Evolutionary conservation across 2,329 filamentous ascomycete genomes (phyloP), one percentile per base, ranked within the genome.

Genomic region (Sarocladiaceae sp.): DNA sequence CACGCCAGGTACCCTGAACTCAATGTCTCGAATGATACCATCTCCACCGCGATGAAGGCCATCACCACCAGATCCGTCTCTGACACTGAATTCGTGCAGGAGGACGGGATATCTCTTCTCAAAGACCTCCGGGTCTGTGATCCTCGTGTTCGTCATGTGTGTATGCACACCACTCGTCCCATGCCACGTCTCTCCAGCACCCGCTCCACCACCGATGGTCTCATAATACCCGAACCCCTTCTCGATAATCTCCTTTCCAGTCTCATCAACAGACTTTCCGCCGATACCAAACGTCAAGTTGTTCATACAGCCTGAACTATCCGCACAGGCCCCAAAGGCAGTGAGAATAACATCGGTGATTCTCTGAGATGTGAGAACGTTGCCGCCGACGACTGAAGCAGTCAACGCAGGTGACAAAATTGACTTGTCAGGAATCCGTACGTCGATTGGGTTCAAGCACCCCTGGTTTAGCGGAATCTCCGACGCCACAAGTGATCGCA

Each of bases 121-220:
- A 57, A 90, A 86, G 12, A 90, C 79, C 64, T 92, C 88, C 0
- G 84, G 75, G 63, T 92, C 88, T 0, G 87, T 90, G 62, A 90
- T 91, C 11, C 87, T 78, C 2, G 87, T 91, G 64, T 92, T 92
- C 4, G 88, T 91, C 86, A 90, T 90, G 67, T 91, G 87, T 3
- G 82, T 86, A 63, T 92, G 87, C 20, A 90, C 86, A 25, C 85
- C 87, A 42, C 74, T 81, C 3, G 84, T 84, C 33, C 88, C 88
- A 55, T 88, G 75, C 87, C 87, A 90, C n/a, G 75, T 74, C 0
- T 83, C 78, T 0, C 87, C 87, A 0, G 88, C 88, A 22, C 88
- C 88, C 47, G 77, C 82, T 0, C 88, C 88, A 37, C 88, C 88
- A 0, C 84, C 83, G 56, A 92, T 90, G 4, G 88, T 91, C 67